Conservation (phyloP, 306 rosid species). For the Biancaea sappan region DNA sequence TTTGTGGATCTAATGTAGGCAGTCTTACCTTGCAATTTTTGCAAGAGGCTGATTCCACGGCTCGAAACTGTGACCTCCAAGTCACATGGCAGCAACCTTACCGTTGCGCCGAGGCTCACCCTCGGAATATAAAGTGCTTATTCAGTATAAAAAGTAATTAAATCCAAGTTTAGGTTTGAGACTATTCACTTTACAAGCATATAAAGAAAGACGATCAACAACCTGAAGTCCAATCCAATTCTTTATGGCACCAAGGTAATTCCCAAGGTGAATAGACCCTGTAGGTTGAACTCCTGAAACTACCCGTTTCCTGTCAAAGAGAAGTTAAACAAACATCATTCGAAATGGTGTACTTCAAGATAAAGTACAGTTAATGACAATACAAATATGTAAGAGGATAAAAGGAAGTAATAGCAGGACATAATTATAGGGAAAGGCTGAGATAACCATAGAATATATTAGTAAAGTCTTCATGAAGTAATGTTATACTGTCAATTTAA, state of each 20-base stretch:
- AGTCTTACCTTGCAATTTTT: too few species aligned
- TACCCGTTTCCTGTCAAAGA: slow-evolving; percentile 72
- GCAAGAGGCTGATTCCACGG: too few species aligned
- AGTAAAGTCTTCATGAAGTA: not conserved
- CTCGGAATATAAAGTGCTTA: not conserved
- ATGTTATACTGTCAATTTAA: not conserved
- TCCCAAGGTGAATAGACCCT: slow-evolving; percentile 92
- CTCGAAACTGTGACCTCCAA: too few species aligned
- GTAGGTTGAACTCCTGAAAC: slow-evolving; percentile 99
- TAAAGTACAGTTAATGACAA: not conserved
- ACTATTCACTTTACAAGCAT: not conserved
- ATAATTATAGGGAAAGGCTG: not conserved
- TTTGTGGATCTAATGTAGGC: too few species aligned
- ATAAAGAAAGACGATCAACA: slow-evolving; percentile 9
- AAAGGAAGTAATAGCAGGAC: not conserved
- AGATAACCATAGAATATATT: not conserved
- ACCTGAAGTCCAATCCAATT: slow-evolving; percentile 97
- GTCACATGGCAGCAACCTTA: too few species aligned
- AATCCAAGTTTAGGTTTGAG: not conserved
- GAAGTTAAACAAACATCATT: not conserved
- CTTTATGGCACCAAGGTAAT: slow-evolving; percentile 91
- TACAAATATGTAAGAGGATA: not conserved
- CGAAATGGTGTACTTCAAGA: not conserved
- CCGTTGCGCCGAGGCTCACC: too few species aligned
- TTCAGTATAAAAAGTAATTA: not conserved